These are phyloP conservation scores for Penicillium fimorum DNA, from an alignment of 495 filamentous ascomycete genomes.

Conservation along the genomic window DNA sequence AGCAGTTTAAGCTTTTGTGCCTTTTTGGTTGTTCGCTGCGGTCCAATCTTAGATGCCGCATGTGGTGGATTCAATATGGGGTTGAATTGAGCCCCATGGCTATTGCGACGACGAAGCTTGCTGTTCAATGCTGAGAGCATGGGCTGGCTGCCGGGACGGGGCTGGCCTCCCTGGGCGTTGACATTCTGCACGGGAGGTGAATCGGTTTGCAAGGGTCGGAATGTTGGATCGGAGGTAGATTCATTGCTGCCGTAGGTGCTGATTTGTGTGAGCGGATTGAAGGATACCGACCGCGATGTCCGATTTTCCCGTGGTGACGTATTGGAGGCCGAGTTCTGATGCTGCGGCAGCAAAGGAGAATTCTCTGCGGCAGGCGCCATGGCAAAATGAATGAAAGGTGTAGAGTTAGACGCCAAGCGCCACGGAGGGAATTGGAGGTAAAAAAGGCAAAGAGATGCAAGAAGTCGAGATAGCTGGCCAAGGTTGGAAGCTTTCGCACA, in stretches of 20 bases:
- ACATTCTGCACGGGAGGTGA: constrained; percentile 38
- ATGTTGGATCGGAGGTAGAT: constrained; percentile 40
- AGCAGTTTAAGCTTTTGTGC: constrained; percentile 94
- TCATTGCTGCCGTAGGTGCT: constrained; percentile 52
- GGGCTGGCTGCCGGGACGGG: constrained; percentile 51
- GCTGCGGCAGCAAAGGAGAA: constrained; percentile 47
- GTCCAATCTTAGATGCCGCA: constrained; percentile 76
- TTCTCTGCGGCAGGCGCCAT: constrained; percentile 48
- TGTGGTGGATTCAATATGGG: constrained; percentile 41
- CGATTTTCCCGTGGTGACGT: constrained; percentile 45
- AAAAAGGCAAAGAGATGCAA: neutral
- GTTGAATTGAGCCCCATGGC: constrained; percentile 63
- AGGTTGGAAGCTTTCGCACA: constrained; percentile 5
- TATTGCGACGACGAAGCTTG: constrained; percentile 83
- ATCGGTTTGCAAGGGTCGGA: constrained; percentile 40
- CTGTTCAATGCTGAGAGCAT: constrained; percentile 81
- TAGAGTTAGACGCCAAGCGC: constrained; percentile 16
- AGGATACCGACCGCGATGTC: constrained; percentile 62
- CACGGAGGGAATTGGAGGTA: constrained; percentile 19
- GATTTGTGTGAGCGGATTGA: constrained; percentile 65
- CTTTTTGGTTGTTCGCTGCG: constrained; percentile 91
- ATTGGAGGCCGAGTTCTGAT: constrained; percentile 32
- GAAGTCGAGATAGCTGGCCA: constrained; percentile 5
- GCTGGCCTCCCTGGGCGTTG: constrained; percentile 30
- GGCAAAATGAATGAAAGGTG: constrained; percentile 10